Base-by-base conservation (phyloP, 1,284 basidiomycete species). In the Pseudozyma pruni region DNA sequence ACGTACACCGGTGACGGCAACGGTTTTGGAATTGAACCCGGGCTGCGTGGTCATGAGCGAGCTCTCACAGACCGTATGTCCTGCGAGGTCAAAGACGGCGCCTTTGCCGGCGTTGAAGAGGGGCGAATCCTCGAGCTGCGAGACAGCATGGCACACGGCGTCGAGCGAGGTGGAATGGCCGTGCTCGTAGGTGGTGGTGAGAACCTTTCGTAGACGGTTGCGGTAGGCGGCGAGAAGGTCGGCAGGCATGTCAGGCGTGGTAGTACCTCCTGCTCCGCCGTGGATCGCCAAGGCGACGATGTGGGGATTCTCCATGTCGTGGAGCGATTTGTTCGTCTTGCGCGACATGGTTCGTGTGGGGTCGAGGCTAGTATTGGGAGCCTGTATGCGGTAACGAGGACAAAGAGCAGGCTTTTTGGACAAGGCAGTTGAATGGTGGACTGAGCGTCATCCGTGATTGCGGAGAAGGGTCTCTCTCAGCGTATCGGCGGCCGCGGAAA, bases 111-210 rank as follows among this genome's bases (percentile, higher is more conserved):
- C 84, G 73, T 92, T 92, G 84, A 92, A 92, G 8, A 92, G 83
- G 3, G 89, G 88, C 58, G 86, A 88, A 74, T 93, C 88, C 86
- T 92, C 91, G 86, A 93, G 85, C 9, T 85, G 83, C 0, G 86
- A 84, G 7, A 91, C 91, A 0, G 91, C 90, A 8, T 90, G 89
- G 2, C 90, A 88, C 2, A 86, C 88, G n/a, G 91, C 91, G 76
- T 92, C 90, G 85, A 93, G 88, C 4, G 91, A 91, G 74, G 91
- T 89, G 0, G 90, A 90, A 20, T 90, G 90, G 2, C 85, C 79
- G 32, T 81, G 83, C 22, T 86, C 78, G 74, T 91, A 84, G 1
- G 91, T 91, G 5, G 87, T 87, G 31, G 83, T 67, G 35, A 93
- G 84, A 0, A 90, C 88, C 3, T 82, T 78, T 17, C 82, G 80